Evolutionary conservation across 495 filamentous ascomycete genomes (phyloP), one percentile per base, ranked within the genome.

Genomic region (Baudoinia panamericana): DNA sequence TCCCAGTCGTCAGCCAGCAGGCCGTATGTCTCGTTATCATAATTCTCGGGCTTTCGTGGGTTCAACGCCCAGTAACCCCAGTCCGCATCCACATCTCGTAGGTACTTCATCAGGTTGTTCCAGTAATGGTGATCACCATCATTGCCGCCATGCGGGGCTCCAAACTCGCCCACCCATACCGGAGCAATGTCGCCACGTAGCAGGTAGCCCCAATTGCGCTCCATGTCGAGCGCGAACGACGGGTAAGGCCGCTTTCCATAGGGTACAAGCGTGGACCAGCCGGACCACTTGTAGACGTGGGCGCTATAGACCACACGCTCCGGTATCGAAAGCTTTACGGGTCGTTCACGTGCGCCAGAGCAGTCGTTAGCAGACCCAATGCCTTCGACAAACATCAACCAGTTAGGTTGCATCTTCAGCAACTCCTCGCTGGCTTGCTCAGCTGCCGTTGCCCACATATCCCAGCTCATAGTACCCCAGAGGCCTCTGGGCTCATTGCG

Each of bases 31-130:
- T 76, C 72, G 18, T 45, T 60, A 33, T 58, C 66, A 47, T 69
- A 60, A 13, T 66, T 57, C 36, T 63, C 63, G n/a, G 68, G 66
- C 46, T 75, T 72, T 20, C 67, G 63, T 33, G 73, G 68, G 56
- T 77, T 76, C 45, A 77, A 56, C 21, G 72, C 72, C 74, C 74
- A 78, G 56, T 76, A 77, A 17, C 70, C 72, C 57, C 73, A 75
- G 46, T 73, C 71, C 18, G 66, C 69, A 48, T 76, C 71, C 30
- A 70, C 56, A 0, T 51, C 53, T 48, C 64, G 65, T 22, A 76
- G 58, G 44, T 66, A 76, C 5, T 57, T 56, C 37, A 78, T 39
- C 47, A 77, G 55, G 44, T 77, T 72, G 15, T 47, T 37, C 72
- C 72, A 78, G 57, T 77, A 76, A 49, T 75, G 71, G 21, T 52